Evolutionary conservation across 768 basidiomycete species (phyloP).

Genomic region (Podaxis sp.): DNA sequence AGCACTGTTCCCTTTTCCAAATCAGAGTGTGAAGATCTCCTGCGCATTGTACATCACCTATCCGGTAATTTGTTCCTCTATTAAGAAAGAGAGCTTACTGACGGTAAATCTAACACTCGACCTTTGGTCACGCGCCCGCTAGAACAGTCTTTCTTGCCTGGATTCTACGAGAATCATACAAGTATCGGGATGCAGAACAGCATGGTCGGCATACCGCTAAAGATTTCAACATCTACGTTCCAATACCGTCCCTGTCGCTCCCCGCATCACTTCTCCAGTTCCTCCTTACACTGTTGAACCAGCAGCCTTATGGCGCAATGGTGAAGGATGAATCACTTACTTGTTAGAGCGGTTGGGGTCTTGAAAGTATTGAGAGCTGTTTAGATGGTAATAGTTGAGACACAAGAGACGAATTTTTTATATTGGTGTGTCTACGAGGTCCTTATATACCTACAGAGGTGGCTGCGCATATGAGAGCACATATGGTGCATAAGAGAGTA

Average conservation of each 20-base stretch:
- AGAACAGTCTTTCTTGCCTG: slow-evolving; percentile 45
- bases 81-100: neutral
- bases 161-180: slow-evolving; percentile 48
- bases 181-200: slow-evolving; percentile 40
- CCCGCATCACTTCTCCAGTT: slow-evolving; percentile 15
- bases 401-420: too few species aligned
- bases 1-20: slow-evolving; percentile 52
- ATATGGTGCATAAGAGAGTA: too few species aligned
- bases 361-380: too few species aligned
- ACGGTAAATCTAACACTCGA: slow-evolving; percentile 21
- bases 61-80: slow-evolving; percentile 19
- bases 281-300: slow-evolving; percentile 37
- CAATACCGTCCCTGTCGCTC: slow-evolving; percentile 11
- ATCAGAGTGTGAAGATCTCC: slow-evolving; percentile 46
- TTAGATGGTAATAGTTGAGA: too few species aligned
- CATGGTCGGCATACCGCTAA: slow-evolving; percentile 40
- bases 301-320: too few species aligned
- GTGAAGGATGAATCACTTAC: too few species aligned
- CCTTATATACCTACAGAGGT: too few species aligned
- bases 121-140: slow-evolving; percentile 30
- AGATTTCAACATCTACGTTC: slow-evolving; percentile 18
- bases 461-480: too few species aligned
- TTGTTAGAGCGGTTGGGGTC: too few species aligned
- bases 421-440: too few species aligned
- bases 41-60: slow-evolving; percentile 33